Base-by-base conservation (phyloP, 2,329 filamentous ascomycete genomes). In the Calonectria honghensis region DNA sequence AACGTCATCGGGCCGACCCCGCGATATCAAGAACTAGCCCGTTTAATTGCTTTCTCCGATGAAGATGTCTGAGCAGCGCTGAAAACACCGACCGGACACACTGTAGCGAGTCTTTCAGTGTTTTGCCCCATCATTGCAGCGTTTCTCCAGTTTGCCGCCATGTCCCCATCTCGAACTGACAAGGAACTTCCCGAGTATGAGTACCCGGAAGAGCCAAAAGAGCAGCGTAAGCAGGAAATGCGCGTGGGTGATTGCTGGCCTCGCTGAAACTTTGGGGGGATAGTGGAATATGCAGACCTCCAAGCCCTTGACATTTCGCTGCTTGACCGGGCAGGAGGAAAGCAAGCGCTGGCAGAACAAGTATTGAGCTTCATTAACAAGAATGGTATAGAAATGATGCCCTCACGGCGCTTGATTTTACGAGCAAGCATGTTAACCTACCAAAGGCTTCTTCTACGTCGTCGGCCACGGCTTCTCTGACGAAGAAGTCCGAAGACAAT, bases 401-500 rank as follows among this genome's bases (percentile, higher is more conserved):
- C 45, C 41, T 48, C 3, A 13, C 13, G n/a, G 9, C 13, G n/a
- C 31, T n/a, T n/a, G n/a, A n/a, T 41, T 57, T 45, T 29, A 1
- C 32, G 13, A n/a, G 24, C 35, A 24, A 20, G 5, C 16, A 11
- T 50, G 16, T 37, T 39, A 29, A 52, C 24, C 31, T 20, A 10
- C 20, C 11, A 10, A 6, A 70, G 68, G 54, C 16, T 90, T 92
- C 84, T 92, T 92, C 82, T 91, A 92, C 73, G 89, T 92, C 10
- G 90, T 88, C 73, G 91, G 93, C 84, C 92, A 90, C 78, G 90
- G 89, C 77, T 88, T 92, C 65, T 84, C 84, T 6, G 90, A 92
- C 79, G 90, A 91, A 63, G 87, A 89, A 68, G 87, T 93, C 5
- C 88, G 92, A 74, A 83, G 84, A 3, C 90, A 92, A 75, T 92